Evolutionary conservation across 2,329 filamentous ascomycete genomes (phyloP).

Genomic region (Pseudofabraea citricarpa): DNA sequence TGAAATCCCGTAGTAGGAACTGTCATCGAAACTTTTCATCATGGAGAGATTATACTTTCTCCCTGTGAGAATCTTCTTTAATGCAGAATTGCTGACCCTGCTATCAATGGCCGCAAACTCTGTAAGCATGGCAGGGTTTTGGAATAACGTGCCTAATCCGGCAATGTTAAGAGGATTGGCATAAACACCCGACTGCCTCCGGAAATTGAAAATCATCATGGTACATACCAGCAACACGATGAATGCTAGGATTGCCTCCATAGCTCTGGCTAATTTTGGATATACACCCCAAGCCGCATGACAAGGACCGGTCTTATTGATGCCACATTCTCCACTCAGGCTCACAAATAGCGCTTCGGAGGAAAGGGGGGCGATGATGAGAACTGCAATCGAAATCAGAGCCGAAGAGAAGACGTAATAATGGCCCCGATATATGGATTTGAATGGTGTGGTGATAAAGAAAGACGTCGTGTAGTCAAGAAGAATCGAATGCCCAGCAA

Average conservation of each 20-base stretch:
- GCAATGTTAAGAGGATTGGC: constrained; percentile 20
- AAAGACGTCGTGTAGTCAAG: constrained; percentile 12
- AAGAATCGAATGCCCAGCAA: constrained; percentile 32
- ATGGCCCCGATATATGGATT: constrained; percentile 11
- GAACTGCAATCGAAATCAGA: constrained; percentile 8
- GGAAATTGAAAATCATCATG: constrained; percentile 10
- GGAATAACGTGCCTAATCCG: constrained; percentile 15
- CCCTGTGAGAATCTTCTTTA: constrained; percentile 6
- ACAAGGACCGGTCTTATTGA: constrained; percentile 5
- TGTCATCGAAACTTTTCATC: constrained; percentile 6
- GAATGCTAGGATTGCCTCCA: constrained; percentile 19
- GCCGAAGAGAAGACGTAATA: constrained; percentile 13
- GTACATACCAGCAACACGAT: constrained; percentile 14
- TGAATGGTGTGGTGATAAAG: constrained; percentile 10
- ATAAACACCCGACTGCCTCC: constrained; percentile 16
- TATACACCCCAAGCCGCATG: constrained; percentile 13
- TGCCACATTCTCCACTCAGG: constrained; percentile 8
- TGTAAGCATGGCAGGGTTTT: constrained; percentile 15
- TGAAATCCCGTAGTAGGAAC: constrained; percentile 10
- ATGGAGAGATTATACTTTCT: constrained; percentile 6
- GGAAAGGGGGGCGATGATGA: constrained; percentile 13
- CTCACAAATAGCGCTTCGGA: constrained; percentile 14
- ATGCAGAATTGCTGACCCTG: constrained; percentile 2
- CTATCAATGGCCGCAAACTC: constrained; percentile 14
- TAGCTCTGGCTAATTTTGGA: constrained; percentile 11